Percentiles rank a stretch among this genome's conserved stretches.
These are phyloP conservation scores for Malassezia sp. DNA, from an alignment of 1,284 basidiomycete genomes.

Conservation along the genomic window DNA sequence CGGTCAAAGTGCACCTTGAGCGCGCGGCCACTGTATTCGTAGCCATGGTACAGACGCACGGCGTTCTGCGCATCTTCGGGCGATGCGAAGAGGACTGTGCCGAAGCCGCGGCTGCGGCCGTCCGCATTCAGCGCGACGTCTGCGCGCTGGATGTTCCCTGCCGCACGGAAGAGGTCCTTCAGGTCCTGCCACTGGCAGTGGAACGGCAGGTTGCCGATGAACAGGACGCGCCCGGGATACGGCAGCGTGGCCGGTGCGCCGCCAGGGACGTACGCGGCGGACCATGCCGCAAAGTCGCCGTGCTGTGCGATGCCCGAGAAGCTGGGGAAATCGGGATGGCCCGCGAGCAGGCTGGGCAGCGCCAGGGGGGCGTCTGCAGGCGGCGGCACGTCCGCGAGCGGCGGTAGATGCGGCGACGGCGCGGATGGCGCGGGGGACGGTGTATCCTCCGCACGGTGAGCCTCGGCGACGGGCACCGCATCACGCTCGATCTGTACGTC, in stretches of 20 bases:
- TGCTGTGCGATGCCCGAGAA: no score
- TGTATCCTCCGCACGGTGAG: no score
- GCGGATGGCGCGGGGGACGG: no score
- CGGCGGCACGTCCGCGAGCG: no score
- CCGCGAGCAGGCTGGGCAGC: no score
- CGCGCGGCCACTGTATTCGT: conserved; percentile 70
- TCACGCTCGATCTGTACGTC: conserved; percentile 23
- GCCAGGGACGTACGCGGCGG: no score
- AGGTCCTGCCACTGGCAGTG: conserved; percentile 46
- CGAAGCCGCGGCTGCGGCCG: conserved; percentile 81
- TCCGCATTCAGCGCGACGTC: conserved; percentile 85
- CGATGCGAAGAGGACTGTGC: conserved; percentile 78
- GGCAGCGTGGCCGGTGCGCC: conserved; percentile 13
- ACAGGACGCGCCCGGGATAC: conserved; percentile 41
- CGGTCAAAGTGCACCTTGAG: conserved; percentile 74
- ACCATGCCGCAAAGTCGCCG: no score
- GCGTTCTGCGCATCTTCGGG: conserved; percentile 82
- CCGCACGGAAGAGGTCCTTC: conserved; percentile 40
- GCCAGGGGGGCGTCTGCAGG: no score
- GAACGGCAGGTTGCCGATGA: conserved; percentile 44
- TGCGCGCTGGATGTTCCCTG: conserved; percentile 71
- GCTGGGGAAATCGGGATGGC: no score
- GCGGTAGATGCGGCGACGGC: no score
- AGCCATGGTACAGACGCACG: conserved; percentile 53
- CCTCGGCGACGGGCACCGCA: neutral